Evolutionary conservation across 106 monocot genomes (phyloP), one percentile per base, ranked within the genome.

Genomic region (Phalaenopsis equestris): DNA sequence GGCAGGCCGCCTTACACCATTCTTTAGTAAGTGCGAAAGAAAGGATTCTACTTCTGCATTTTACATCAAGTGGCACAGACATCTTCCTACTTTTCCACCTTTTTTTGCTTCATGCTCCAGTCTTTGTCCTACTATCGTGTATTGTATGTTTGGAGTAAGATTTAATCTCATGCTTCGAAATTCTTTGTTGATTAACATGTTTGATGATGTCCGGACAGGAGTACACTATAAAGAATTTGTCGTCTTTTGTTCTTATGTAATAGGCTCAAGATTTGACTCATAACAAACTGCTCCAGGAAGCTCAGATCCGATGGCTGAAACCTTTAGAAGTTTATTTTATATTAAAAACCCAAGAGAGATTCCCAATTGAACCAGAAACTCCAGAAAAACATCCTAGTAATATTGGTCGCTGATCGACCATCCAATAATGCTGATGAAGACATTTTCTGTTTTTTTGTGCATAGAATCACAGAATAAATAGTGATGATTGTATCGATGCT

Each of bases 371-470:
- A 52, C 17, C 77, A 8, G 77, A 82, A 67, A 65, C 88, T 70
- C 90, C 90, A 30, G 65, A 86, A 1, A 85, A 80, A 67, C 97
- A 94, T 78, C 89, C 87, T 56, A 92, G 97, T 98, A 94, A 84
- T 64, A 38, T 17, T 49, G 30, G 18, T 61, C 41, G 1, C 2
- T 18, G 30, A 30, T 30, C 30, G 30, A 30, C 30, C 30, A 30
- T 30, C 30, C 30, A 30, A 30, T 30, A 0, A 30, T 30, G 30
- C 30, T 30, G 30, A 30, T 30, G 30, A 30, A 30, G 0, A 30
- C 30, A 30, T 30, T 30, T 30, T 30, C 30, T 30, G 30, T 30
- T 30, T 30, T 30, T 30, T 30, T 30, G 30, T 30, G 30, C 30
- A 30, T 30, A 30, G 30, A 30, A 30, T 30, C 30, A 30, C 0